Evolutionary conservation across 2,329 filamentous ascomycete species (phyloP).

Genomic region (Nigrospora osmanthi): DNA sequence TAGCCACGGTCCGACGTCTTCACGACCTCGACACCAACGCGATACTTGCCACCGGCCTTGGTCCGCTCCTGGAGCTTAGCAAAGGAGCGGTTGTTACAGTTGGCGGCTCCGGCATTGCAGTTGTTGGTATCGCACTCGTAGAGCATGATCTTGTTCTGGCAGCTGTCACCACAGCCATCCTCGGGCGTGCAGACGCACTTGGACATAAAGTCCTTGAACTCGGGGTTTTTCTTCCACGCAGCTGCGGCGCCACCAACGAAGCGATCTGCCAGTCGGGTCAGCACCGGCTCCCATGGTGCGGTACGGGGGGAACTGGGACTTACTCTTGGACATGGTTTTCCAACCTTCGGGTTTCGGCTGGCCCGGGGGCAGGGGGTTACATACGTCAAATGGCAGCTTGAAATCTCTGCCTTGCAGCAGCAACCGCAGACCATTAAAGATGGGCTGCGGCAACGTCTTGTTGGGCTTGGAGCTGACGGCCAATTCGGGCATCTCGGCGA

Average conservation of each 20-base stretch:
- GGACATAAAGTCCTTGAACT: conserved; percentile 65
- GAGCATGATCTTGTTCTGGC: conserved; percentile 92
- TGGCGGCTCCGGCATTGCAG: conserved; percentile 67
- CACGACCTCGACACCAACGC: conserved; percentile 90
- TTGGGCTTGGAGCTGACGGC: conserved; percentile 38
- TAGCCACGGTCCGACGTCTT: conserved; percentile 85
- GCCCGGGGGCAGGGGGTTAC: conserved; percentile 75
- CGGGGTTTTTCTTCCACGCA: conserved; percentile 73
- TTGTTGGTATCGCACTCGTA: conserved; percentile 93
- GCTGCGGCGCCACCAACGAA: conserved; percentile 79
- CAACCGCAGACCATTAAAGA: conserved; percentile 67
- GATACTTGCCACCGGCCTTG: conserved; percentile 74
- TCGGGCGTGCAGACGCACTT: conserved; percentile 73
- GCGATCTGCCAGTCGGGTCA: conserved; percentile 55
- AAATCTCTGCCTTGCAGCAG: conserved; percentile 72
- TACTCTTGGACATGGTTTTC: conserved; percentile 86
- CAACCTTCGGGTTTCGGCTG: conserved; percentile 92
- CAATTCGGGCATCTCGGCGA: conserved; percentile 39
- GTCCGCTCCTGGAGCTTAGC: conserved; percentile 67
- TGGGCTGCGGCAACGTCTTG: conserved; percentile 62
- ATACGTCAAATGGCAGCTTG: conserved; percentile 83
- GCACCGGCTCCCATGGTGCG: conserved; percentile 5
- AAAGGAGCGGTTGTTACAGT: conserved; percentile 84
- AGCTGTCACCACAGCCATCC: conserved; percentile 78
- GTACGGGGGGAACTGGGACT: conserved; percentile 22